A percentile compares a stretch with the other conserved stretches of the same genome.
Conservation (phyloP, 768 basidiomycete genomes). For the Mycena latifolia region DNA sequence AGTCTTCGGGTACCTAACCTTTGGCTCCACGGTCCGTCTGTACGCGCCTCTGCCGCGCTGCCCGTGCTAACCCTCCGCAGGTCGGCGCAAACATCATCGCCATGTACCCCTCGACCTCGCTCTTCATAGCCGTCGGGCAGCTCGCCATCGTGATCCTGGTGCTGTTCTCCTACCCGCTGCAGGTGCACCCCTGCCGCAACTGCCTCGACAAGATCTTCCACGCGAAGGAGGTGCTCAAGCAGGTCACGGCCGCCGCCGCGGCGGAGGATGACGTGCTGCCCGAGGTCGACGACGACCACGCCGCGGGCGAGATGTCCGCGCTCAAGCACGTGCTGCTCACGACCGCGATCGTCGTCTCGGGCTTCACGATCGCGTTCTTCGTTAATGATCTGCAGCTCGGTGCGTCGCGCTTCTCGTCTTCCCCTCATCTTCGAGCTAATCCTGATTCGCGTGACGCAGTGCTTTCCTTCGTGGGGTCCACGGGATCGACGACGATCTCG, state of each 20-base stretch:
- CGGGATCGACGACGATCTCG: constrained; percentile 96
- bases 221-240: constrained; percentile 51
- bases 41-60: too few relatives aligned
- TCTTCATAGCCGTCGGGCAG: constrained; percentile 94
- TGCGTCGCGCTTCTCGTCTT: constrained; percentile 47
- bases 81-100: constrained; percentile 95
- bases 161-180: constrained; percentile 93
- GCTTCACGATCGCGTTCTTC: constrained; percentile 83
- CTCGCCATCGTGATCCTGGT: constrained; percentile 93
- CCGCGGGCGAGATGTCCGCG: constrained; percentile 69
- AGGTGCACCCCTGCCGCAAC: constrained; percentile 93
- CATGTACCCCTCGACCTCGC: constrained; percentile 91
- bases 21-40: constrained; percentile 80
- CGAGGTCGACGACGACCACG: constrained; percentile 66
- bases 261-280: constrained; percentile 60
- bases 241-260: constrained; percentile 39
- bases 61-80: constrained; percentile 78
- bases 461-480: constrained; percentile 95
- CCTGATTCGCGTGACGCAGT: constrained; percentile 59
- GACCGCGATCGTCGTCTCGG: constrained; percentile 67
- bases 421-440: constrained; percentile 1
- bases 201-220: constrained; percentile 93
- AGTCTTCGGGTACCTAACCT: constrained; percentile 92
- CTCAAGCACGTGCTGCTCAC: constrained; percentile 81
- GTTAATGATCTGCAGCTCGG: constrained; percentile 85